These are phyloP conservation scores for Ailanthus altissimus DNA, from an alignment of 345 rosid genomes.

Conservation along the genomic window DNA sequence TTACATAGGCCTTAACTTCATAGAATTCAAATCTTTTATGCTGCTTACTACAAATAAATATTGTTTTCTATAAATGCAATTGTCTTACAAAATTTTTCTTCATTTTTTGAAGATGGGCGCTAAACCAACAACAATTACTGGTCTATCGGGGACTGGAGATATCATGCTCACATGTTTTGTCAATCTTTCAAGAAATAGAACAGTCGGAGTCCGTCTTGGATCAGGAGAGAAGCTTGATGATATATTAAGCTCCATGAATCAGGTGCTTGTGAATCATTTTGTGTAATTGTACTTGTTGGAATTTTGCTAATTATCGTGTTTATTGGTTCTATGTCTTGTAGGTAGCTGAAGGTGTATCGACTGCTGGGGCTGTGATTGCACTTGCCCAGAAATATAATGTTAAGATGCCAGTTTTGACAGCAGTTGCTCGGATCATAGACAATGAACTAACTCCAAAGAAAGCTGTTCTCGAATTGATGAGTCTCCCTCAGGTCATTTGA, in stretches of 20 bases:
- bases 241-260: slow-evolving; percentile 80
- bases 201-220: slow-evolving; percentile 91
- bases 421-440: slow-evolving; percentile 88
- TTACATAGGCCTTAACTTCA: background rate
- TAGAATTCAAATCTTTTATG: background rate
- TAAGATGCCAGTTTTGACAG: slow-evolving; percentile 89
- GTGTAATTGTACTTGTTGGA: background rate
- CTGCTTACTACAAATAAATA: background rate
- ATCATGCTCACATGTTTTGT: slow-evolving; percentile 96
- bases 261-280: slow-evolving; percentile 45
- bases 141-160: slow-evolving; percentile 94
- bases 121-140: slow-evolving; percentile 84
- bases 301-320: slow-evolving; percentile 12
- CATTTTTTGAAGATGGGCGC: slow-evolving; percentile 77
- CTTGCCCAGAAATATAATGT: slow-evolving; percentile 94
- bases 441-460: slow-evolving; percentile 80
- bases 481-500: slow-evolving; percentile 70
- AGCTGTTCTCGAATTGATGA: slow-evolving; percentile 85
- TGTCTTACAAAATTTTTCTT: slow-evolving; percentile 8
- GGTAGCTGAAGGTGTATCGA: slow-evolving; percentile 97
- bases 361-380: slow-evolving; percentile 94
- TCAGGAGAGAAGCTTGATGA: slow-evolving; percentile 88
- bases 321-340: slow-evolving; percentile 16
- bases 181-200: slow-evolving; percentile 86
- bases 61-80: background rate